Conservation (phyloP, 192 early-diverging fungal species). For the Martensiomyces pterosporus region DNA sequence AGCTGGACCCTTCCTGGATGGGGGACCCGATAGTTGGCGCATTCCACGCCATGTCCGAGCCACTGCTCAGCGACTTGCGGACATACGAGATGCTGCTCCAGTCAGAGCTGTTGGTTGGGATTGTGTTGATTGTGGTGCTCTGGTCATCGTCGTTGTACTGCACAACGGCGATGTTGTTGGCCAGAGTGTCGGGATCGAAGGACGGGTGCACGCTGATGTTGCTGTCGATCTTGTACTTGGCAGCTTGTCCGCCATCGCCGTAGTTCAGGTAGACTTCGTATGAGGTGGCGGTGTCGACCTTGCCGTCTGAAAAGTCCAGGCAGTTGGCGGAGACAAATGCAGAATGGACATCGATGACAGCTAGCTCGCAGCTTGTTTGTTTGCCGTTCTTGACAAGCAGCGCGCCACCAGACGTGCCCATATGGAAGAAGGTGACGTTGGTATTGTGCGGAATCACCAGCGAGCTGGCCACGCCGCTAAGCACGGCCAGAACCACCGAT, state of each 20-base stretch:
- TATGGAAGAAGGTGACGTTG: too few relatives aligned
- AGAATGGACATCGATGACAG: constrained; percentile 3
- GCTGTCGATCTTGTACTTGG: constrained; percentile 1
- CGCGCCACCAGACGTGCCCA: too few relatives aligned
- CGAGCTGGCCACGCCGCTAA: too few relatives aligned
- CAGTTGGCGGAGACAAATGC: constrained; percentile 13
- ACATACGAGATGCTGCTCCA: too few relatives aligned
- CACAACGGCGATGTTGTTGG: constrained; percentile 7
- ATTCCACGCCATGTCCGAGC: too few relatives aligned
- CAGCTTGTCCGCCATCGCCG: constrained; percentile 1
- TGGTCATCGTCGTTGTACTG: constrained; percentile 8
- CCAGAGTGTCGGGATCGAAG: too few relatives aligned
- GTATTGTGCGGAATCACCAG: too few relatives aligned
- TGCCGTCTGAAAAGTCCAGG: constrained; percentile 1
- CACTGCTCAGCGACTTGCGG: too few relatives aligned
- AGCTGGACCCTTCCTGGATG: too few relatives aligned
- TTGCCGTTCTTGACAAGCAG: constrained; percentile 7
- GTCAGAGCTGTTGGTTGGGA: too few relatives aligned
- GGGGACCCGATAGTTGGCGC: too few relatives aligned
- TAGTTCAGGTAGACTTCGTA: constrained; percentile 10
- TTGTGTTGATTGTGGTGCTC: neutral
- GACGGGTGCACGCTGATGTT: constrained; percentile 2
- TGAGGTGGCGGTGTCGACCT: constrained; percentile 1
- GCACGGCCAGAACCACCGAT: too few relatives aligned
- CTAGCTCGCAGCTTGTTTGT: constrained; percentile 12